Percentiles rank a stretch among this genome's conserved stretches.
phyloP scores from a whole-genome alignment of 805 yeast genomes.

The Wickerhamiella vanderwaltii region DNA sequence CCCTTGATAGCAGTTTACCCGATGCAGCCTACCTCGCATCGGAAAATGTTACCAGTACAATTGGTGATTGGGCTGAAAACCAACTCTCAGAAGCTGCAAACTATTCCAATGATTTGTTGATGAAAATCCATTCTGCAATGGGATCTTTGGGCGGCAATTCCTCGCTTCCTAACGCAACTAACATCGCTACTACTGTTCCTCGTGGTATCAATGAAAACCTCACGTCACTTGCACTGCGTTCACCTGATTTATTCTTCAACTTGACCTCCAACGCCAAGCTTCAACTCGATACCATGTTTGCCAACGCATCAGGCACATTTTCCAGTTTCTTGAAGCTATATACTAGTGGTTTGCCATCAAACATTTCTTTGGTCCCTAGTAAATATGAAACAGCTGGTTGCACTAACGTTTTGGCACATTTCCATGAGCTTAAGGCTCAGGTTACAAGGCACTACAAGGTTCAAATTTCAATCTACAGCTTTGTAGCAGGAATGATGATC shows the following conservation, averaged over 20 bases:
- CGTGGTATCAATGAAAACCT: constrained; percentile 1
- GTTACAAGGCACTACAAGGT: constrained; percentile 9
- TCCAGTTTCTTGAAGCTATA: constrained; percentile 1
- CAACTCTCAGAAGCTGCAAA: constrained; percentile 9
- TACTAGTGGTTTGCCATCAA: constrained; percentile 6
- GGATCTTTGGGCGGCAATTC: constrained; percentile 2
- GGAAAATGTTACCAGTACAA: constrained; percentile 11
- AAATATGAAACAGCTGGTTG: constrained; percentile 1
- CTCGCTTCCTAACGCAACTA: not conserved
- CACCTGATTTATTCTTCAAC: constrained; percentile 9
- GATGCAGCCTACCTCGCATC: constrained; percentile 11
- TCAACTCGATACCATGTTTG: constrained; percentile 6
- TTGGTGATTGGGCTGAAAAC: constrained; percentile 10
- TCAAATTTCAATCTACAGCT: constrained; percentile 8
- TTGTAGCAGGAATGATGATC: constrained; percentile 12
- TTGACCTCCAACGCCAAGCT: constrained; percentile 10
- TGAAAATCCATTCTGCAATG: constrained; percentile 9
- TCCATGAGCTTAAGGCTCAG: not conserved
- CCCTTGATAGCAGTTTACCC: not conserved
- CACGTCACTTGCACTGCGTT: too few relatives aligned
- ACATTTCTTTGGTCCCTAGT: constrained; percentile 6
- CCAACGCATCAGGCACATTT: not conserved
- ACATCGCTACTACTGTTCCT: constrained; percentile 4
- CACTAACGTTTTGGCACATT: not conserved
- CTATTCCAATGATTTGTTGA: constrained; percentile 2